Conservation (phyloP, 345 rosid species). For the Kernera saxatilis region DNA sequence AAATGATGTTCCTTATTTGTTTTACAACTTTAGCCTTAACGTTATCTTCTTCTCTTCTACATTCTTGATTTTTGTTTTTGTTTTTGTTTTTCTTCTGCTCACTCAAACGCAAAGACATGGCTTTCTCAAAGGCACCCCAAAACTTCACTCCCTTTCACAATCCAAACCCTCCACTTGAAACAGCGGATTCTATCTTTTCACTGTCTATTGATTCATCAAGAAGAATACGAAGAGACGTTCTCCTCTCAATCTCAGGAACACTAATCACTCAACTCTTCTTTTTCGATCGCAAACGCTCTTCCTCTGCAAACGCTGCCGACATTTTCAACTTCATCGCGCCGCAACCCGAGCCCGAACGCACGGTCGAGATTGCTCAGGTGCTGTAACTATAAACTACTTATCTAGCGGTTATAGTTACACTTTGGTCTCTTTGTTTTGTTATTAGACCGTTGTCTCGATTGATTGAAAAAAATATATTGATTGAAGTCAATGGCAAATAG, state of each 20-base stretch:
- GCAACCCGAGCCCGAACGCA: conserved; percentile 28
- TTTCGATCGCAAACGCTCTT: background rate
- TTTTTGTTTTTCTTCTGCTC: background rate
- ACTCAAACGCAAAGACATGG: conserved; percentile 15
- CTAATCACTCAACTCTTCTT: conserved; percentile 6
- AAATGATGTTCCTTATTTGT: background rate
- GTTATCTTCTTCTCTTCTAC: background rate
- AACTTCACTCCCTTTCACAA: background rate
- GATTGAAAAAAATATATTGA: too few relatives aligned
- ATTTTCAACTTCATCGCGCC: conserved; percentile 4
- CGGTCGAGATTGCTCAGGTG: conserved; percentile 28
- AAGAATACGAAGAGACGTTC: conserved; percentile 16
- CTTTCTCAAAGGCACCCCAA: conserved; percentile 19
- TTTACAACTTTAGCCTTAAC: conserved; percentile 9
- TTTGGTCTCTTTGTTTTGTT: background rate
- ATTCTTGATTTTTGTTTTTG: background rate
- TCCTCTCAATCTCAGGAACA: conserved; percentile 22
- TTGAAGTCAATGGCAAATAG: too few relatives aligned
- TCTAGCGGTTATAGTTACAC: background rate
- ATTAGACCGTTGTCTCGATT: too few relatives aligned
- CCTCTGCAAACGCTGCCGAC: conserved; percentile 12
- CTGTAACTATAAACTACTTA: background rate
- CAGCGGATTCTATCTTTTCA: background rate
- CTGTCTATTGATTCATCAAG: background rate
- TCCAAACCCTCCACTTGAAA: background rate